A percentile compares a stretch with the other conserved stretches of the same genome.
These are phyloP conservation scores for Sphaerosporella brunnea DNA, from an alignment of 495 filamentous ascomycete species.

Conservation along the genomic window DNA sequence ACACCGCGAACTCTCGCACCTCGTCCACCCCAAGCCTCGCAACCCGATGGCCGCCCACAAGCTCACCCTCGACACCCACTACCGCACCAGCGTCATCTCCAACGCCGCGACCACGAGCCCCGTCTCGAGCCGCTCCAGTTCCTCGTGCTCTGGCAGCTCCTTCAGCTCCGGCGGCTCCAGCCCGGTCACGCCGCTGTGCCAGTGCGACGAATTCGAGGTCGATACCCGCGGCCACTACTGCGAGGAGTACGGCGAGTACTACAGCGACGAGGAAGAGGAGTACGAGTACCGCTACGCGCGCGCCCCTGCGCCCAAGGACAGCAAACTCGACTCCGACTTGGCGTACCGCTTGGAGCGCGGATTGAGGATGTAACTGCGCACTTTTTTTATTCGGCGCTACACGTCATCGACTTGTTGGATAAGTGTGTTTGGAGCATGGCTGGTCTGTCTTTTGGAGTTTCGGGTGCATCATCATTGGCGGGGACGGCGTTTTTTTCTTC, in stretches of 20 bases:
- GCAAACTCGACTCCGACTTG: conserved; percentile 12
- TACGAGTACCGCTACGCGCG: conserved; percentile 13
- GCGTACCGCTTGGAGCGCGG: conserved; percentile 23
- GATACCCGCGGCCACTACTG: conserved; percentile 14
- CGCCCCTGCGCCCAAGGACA: not conserved
- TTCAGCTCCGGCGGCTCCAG: conserved; percentile 42
- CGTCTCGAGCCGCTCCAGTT: conserved; percentile 43
- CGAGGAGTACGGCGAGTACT: no score
- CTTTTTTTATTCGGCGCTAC: no score
- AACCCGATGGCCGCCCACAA: conserved; percentile 73
- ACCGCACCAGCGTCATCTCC: conserved; percentile 42
- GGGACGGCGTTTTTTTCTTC: no score
- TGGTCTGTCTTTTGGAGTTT: no score
- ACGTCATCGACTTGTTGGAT: no score
- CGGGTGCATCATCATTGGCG: no score
- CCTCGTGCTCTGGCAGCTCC: conserved; percentile 21
- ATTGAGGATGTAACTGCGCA: conserved; percentile 20
- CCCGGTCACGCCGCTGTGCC: conserved; percentile 48
- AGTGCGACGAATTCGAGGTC: conserved; percentile 17
- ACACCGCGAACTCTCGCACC: conserved; percentile 58
- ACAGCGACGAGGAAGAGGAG: conserved; percentile 10
- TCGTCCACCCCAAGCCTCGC: conserved; percentile 77
- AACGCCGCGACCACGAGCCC: conserved; percentile 43
- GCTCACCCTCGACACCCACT: conserved; percentile 64
- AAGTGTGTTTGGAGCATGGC: no score